These are phyloP conservation scores for Heritiera littoralis DNA, from an alignment of 345 rosid species.

Conservation along the genomic window DNA sequence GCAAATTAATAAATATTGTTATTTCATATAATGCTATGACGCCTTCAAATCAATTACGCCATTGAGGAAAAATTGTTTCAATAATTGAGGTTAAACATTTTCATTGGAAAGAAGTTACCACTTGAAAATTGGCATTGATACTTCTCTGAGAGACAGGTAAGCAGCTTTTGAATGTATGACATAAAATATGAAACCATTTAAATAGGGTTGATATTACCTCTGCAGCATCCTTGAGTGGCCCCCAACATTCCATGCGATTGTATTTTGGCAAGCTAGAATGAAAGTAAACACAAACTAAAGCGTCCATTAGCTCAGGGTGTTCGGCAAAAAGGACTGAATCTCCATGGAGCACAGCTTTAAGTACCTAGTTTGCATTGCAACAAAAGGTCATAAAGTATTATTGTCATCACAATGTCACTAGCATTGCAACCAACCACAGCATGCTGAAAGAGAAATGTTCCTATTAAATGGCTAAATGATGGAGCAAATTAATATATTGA, in stretches of 20 bases:
- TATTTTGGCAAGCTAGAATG: slow-evolving; percentile 70
- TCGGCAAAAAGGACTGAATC: slow-evolving; percentile 71
- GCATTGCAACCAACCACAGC: background rate
- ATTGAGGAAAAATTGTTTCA: background rate
- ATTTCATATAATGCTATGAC: background rate
- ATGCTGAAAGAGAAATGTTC: background rate
- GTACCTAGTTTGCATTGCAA: slow-evolving; percentile 49
- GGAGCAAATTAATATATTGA: background rate
- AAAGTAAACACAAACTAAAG: slow-evolving; percentile 77
- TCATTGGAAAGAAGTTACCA: background rate
- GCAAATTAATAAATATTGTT: background rate
- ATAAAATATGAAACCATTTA: background rate
- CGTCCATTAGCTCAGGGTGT: slow-evolving; percentile 69
- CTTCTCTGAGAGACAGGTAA: background rate
- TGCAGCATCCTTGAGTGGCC: slow-evolving; percentile 76
- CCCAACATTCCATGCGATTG: slow-evolving; percentile 85
- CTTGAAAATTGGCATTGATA: background rate
- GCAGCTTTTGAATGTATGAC: background rate
- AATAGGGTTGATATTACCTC: slow-evolving; percentile 39
- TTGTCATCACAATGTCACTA: background rate
- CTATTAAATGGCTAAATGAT: background rate
- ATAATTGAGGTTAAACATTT: background rate
- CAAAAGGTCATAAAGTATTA: slow-evolving; percentile 11
- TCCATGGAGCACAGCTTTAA: slow-evolving; percentile 74
- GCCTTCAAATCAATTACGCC: background rate